These are phyloP conservation scores for Leccinum fuscescens DNA, from an alignment of 1,284 basidiomycete species.

Conservation along the genomic window DNA sequence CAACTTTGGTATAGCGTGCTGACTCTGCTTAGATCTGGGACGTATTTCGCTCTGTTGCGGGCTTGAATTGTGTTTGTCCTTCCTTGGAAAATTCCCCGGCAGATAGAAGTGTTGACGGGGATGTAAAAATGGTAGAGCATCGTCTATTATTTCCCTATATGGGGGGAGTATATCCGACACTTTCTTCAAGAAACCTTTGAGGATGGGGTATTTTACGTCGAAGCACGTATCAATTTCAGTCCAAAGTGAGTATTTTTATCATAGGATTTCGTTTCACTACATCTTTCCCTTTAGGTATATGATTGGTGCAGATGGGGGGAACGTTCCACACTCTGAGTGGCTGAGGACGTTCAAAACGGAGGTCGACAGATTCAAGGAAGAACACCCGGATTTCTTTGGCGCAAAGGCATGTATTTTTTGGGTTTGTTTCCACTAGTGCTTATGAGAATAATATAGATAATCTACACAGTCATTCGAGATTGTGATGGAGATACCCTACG, in stretches of 20 bases:
- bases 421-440: conserved; percentile 5
- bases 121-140: conserved; percentile 12
- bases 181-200: conserved; percentile 63
- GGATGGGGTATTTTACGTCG: conserved; percentile 74
- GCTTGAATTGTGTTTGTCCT: conserved; percentile 44
- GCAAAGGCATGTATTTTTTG: conserved; percentile 45
- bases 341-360: conserved; percentile 56
- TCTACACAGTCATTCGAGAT: conserved; percentile 66
- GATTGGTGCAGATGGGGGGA: conserved; percentile 56
- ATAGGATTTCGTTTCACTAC: neutral
- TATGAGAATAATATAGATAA: conserved; percentile 46
- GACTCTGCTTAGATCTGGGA: conserved; percentile 58
- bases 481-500: conserved; percentile 58
- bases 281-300: conserved; percentile 39
- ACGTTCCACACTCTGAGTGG: conserved; percentile 62
- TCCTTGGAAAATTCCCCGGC: neutral
- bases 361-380: conserved; percentile 55
- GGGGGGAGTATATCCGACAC: conserved; percentile 37
- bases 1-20: neutral
- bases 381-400: conserved; percentile 59
- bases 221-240: conserved; percentile 68
- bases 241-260: conserved; percentile 42
- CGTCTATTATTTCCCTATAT: conserved; percentile 28
- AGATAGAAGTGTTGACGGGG: conserved; percentile 1
- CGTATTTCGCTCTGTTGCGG: conserved; percentile 58